A percentile compares a stretch with the other conserved stretches of the same genome.
These are phyloP conservation scores for Actinomucor elegans DNA, from an alignment of 371 early-diverging fungal genomes.

Conservation along the genomic window DNA sequence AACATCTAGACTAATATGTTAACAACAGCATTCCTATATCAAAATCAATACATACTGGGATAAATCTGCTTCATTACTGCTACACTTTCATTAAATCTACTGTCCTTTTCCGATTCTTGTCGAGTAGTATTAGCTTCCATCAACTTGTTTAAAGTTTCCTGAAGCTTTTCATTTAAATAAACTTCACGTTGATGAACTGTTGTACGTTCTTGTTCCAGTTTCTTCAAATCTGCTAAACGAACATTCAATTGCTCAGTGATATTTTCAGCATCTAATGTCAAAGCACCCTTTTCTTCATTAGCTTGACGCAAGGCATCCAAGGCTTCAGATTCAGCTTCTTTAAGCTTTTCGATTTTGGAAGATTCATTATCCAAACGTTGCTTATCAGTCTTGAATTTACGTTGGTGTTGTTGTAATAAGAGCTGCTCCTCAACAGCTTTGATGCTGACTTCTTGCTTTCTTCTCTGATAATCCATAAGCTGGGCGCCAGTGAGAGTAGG, in stretches of 20 bases:
- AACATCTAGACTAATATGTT: constrained; percentile 65
- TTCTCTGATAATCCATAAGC: constrained; percentile 55
- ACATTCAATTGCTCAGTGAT: constrained; percentile 30
- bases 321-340: constrained; percentile 38
- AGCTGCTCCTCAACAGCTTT: constrained; percentile 69
- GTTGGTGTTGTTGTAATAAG: constrained; percentile 63
- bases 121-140: constrained; percentile 81
- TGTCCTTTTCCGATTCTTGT: constrained; percentile 80
- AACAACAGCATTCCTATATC: not conserved
- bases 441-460: constrained; percentile 72
- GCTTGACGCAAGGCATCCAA: constrained; percentile 30
- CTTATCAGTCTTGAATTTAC: constrained; percentile 62
- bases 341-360: constrained; percentile 58
- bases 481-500: constrained; percentile 36
- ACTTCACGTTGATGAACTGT: constrained; percentile 55
- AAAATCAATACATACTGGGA: constrained; percentile 40
- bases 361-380: constrained; percentile 61
- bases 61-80: constrained; percentile 83
- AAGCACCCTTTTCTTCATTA: constrained; percentile 23
- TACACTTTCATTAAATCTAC: constrained; percentile 73
- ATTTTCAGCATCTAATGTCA: constrained; percentile 23
- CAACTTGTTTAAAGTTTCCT: constrained; percentile 69
- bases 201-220: constrained; percentile 46
- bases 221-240: constrained; percentile 33
- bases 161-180: constrained; percentile 82